Evolutionary conservation across 2,329 filamentous ascomycete species (phyloP).

Genomic region (Pyrenochaeta sp.): DNA sequence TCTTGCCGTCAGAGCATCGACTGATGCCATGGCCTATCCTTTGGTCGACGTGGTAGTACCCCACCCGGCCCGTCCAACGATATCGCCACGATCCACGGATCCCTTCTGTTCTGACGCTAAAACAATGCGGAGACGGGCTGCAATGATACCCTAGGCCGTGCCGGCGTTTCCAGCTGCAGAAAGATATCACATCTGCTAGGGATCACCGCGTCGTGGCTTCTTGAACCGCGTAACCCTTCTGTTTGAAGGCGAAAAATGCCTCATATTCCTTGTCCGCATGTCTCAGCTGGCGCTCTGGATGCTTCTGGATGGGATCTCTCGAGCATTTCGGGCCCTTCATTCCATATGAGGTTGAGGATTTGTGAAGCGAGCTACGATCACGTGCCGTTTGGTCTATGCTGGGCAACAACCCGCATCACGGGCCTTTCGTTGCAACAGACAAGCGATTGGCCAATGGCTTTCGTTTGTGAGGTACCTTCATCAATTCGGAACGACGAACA

Average conservation of each 20-base stretch:
- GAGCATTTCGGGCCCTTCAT: constrained; percentile 42
- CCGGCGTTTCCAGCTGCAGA: constrained; percentile 53
- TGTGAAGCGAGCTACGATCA: constrained; percentile 47
- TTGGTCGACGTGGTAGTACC: constrained; percentile 51
- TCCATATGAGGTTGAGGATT: constrained; percentile 42
- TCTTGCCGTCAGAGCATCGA: constrained; percentile 44
- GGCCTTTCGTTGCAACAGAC: constrained; percentile 29
- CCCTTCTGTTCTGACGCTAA: constrained; percentile 54
- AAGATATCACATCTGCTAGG: constrained; percentile 51
- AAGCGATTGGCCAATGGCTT: constrained; percentile 42
- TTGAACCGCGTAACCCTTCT: constrained; percentile 53
- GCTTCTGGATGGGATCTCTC: constrained; percentile 27
- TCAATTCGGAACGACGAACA: constrained; percentile 30
- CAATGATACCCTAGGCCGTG: constrained; percentile 55
- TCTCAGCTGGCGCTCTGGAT: constrained; percentile 40
- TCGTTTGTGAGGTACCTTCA: constrained; percentile 24
- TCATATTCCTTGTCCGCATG: constrained; percentile 47
- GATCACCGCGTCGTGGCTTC: constrained; percentile 54
- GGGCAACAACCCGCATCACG: constrained; percentile 39
- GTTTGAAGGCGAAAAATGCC: constrained; percentile 46
- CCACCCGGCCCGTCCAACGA: constrained; percentile 54
- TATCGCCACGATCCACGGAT: constrained; percentile 54
- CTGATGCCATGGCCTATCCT: constrained; percentile 48
- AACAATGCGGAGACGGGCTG: constrained; percentile 51
- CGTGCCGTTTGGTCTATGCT: constrained; percentile 46